Conservation (phyloP, 805 yeast species). For the Spathaspora boniae region DNA sequence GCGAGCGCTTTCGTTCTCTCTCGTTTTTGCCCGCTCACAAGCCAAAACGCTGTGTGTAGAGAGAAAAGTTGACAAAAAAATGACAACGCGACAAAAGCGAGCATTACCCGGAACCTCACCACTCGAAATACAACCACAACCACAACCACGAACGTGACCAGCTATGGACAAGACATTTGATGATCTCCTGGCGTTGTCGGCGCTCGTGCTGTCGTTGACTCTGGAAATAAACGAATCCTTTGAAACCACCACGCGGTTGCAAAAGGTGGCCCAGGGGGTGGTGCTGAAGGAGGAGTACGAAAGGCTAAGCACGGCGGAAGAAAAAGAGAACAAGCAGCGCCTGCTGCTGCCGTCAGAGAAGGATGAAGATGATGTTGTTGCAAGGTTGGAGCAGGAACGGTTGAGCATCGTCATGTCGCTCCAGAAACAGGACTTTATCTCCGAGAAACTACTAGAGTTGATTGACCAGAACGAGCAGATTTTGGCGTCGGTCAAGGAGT, state of each 20-base stretch:
- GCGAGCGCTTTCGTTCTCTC: too few relatives aligned
- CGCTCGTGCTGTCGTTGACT: conserved; percentile 17
- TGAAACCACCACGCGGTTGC: conserved; percentile 18
- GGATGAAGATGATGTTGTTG: conserved; percentile 14
- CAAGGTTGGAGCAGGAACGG: conserved; percentile 26
- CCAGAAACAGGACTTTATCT: conserved; percentile 35
- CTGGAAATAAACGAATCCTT: conserved; percentile 16
- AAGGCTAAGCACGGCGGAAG: background rate
- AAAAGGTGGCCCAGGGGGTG: conserved; percentile 16
- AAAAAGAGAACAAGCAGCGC: background rate
- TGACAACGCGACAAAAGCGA: too few relatives aligned
- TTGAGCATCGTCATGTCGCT: conserved; percentile 32
- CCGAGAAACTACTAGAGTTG: conserved; percentile 29
- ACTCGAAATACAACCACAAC: background rate
- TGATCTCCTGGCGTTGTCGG: conserved; percentile 16
- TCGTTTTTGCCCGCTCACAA: too few relatives aligned
- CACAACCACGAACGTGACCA: background rate
- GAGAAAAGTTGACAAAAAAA: too few relatives aligned
- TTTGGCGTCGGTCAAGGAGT: conserved; percentile 29
- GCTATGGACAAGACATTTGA: conserved; percentile 18
- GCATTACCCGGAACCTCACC: too few relatives aligned
- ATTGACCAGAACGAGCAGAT: conserved; percentile 32
- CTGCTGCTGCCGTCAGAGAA: conserved; percentile 4
- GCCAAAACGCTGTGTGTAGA: too few relatives aligned
- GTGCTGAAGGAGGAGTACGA: conserved; percentile 16